Base-by-base conservation (phyloP, 148 eudicot genomes). In the Diospyros lotus region DNA sequence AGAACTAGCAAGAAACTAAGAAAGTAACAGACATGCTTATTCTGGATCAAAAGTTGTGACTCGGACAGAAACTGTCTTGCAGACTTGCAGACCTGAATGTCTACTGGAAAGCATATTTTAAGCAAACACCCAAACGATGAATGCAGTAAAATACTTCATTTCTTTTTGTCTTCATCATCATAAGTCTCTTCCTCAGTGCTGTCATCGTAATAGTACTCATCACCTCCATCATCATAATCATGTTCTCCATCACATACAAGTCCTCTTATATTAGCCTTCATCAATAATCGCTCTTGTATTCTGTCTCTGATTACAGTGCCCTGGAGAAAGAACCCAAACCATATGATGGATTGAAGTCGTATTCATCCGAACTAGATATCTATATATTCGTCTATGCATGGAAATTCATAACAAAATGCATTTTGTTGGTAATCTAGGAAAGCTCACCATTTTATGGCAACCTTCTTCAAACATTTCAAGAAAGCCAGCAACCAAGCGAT, bases 401-500 rank as follows among this genome's bases (percentile, higher is more conserved):
- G 4, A 11, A 2, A 43, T 48, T 1, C 6, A 17, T 39, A 14
- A 8, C 52, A 8, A 8, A 9, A 43, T 43, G 40, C 4, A 4
- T 17, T 51, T 10, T 58, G 1, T 43, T 73, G 38, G 15, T 28
- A 28, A n/a, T 13, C 52, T 15, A 18, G 10, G 62, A 39, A 13
- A 44, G 55, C 79, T 51, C 43, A 85, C 86, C 89, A 86, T 84
- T 69, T 87, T 87, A 82, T 89, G 93, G 81, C 88, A 89, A 54
- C 93, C 87, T 79, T 89, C 93, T 80, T 89, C 93, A 78, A 89
- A 89, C 91, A 89, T 89, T 86, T 89, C 93, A 5, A 87, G 86
- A 77, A 89, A 89, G 50, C 93, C 93, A 78, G 89, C 89, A 63
- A 86, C 89, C 78, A 80, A 82, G 58, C 89, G 82, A 71, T 86